phyloP scores from a whole-genome alignment of 352 stramenopile genomes.

The Lagenidium sp. region DNA sequence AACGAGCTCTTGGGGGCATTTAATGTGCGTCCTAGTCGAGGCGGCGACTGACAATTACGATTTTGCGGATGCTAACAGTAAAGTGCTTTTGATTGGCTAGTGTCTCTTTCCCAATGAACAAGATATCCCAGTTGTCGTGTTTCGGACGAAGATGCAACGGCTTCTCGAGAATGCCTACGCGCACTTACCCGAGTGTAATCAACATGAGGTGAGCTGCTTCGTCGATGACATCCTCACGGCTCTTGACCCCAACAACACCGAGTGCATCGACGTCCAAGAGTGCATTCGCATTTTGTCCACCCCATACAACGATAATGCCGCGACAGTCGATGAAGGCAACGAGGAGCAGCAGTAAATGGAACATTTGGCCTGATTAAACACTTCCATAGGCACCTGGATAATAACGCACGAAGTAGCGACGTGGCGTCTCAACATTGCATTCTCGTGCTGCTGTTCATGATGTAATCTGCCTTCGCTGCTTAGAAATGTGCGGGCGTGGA shows the following conservation, averaged over 20 bases:
- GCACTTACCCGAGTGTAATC: constrained; percentile 52
- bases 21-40: constrained; percentile 22
- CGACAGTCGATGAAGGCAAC: constrained; percentile 1
- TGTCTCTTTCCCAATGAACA: constrained; percentile 53
- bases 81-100: constrained; percentile 10
- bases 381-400: too few species aligned
- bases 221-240: constrained; percentile 61
- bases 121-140: constrained; percentile 46
- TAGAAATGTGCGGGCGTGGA: too few species aligned
- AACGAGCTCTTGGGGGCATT: constrained; percentile 39
- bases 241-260: constrained; percentile 57
- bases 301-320: constrained; percentile 25
- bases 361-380: too few species aligned
- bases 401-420: too few species aligned
- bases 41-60: too few species aligned
- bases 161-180: constrained; percentile 55
- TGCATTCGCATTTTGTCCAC: constrained; percentile 51
- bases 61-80: background rate
- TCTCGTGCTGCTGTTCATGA: too few species aligned
- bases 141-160: constrained; percentile 64
- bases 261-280: constrained; percentile 63
- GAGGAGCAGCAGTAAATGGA: too few species aligned
- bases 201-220: constrained; percentile 60
- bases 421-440: too few species aligned
- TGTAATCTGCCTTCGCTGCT: too few species aligned